Evolutionary conservation across 768 basidiomycete genomes (phyloP).

Genomic region (Podaxis sp.): DNA sequence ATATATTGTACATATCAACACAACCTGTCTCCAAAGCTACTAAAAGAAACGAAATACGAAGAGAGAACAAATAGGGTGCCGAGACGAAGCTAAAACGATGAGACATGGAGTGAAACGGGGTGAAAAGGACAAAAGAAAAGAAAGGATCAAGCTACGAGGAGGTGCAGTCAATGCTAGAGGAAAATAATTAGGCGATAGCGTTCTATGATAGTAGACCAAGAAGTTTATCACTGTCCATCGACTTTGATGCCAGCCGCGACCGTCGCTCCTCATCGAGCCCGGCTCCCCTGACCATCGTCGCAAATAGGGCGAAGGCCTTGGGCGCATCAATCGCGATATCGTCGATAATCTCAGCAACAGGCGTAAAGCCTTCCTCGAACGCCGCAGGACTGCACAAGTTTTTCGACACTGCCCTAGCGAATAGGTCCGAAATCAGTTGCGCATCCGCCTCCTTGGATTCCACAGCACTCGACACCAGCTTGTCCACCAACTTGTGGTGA

Average conservation of each 20-base stretch:
- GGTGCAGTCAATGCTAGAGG: constrained; percentile 12
- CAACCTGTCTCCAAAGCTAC: neutral
- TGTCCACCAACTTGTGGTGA: constrained; percentile 68
- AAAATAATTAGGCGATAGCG: constrained; percentile 13
- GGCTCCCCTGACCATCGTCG: constrained; percentile 72
- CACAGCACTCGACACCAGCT: constrained; percentile 70
- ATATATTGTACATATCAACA: neutral
- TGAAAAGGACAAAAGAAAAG: constrained; percentile 16
- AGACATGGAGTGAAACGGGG: neutral
- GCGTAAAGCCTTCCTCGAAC: constrained; percentile 75
- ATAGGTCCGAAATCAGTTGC: constrained; percentile 73
- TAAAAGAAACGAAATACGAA: neutral
- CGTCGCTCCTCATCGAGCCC: constrained; percentile 62
- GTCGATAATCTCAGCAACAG: constrained; percentile 75
- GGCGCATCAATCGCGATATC: constrained; percentile 92
- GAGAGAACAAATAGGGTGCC: neutral
- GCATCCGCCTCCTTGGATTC: constrained; percentile 84
- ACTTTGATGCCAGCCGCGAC: constrained; percentile 59
- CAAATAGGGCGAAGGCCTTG: constrained; percentile 76
- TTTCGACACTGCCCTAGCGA: constrained; percentile 60
- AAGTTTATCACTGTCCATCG: constrained; percentile 58
- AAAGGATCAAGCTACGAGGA: constrained; percentile 14
- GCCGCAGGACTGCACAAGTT: constrained; percentile 54
- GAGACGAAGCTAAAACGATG: constrained; percentile 3
- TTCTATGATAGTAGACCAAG: constrained; percentile 56